Evolutionary conservation across 1,139 yeast species (phyloP).

Genomic region (Maudiozyma humilis): DNA sequence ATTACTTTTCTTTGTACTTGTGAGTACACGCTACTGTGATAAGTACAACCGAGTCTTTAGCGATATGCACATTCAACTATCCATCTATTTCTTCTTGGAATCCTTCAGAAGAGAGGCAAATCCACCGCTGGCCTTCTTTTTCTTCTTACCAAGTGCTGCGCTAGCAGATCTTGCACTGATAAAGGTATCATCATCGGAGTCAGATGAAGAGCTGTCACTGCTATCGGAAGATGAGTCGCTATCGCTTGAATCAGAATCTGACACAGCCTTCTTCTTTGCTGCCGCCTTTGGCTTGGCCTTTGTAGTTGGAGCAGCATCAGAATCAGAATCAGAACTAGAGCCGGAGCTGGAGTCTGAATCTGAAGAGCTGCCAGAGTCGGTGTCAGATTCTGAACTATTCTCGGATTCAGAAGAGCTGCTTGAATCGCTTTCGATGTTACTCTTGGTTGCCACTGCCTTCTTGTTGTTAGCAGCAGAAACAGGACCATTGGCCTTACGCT

Average conservation of each 20-base stretch:
- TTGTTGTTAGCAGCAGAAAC: neutral
- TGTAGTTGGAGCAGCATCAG: slow-evolving; percentile 17
- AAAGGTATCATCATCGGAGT: slow-evolving; percentile 28
- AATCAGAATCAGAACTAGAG: slow-evolving; percentile 58
- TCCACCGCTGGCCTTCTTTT: slow-evolving; percentile 37
- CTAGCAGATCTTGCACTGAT: slow-evolving; percentile 38
- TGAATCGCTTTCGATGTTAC: neutral
- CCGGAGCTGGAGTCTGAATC: slow-evolving; percentile 44
- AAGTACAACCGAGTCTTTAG: too few species aligned
- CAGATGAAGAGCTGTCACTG: slow-evolving; percentile 11
- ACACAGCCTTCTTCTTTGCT: slow-evolving; percentile 12
- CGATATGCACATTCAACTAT: too few species aligned
- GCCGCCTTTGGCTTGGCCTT: neutral
- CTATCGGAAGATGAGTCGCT: slow-evolving; percentile 14
- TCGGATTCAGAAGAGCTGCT: neutral
- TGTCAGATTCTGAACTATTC: too few species aligned
- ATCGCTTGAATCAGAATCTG: slow-evolving; percentile 5
- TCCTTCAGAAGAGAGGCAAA: slow-evolving; percentile 49
- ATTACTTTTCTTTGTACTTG: too few species aligned
- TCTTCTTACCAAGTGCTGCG: slow-evolving; percentile 32
- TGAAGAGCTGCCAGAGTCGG: slow-evolving; percentile 3
- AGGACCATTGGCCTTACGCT: slow-evolving; percentile 4
- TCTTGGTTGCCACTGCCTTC: neutral
- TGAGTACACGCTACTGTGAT: too few species aligned
- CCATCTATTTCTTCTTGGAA: slow-evolving; percentile 31